Percentiles rank a stretch among this genome's conserved stretches.
phyloP scores from a whole-genome alignment of 2,329 filamentous ascomycete genomes.

The Tolypocladium ovalisporum region DNA sequence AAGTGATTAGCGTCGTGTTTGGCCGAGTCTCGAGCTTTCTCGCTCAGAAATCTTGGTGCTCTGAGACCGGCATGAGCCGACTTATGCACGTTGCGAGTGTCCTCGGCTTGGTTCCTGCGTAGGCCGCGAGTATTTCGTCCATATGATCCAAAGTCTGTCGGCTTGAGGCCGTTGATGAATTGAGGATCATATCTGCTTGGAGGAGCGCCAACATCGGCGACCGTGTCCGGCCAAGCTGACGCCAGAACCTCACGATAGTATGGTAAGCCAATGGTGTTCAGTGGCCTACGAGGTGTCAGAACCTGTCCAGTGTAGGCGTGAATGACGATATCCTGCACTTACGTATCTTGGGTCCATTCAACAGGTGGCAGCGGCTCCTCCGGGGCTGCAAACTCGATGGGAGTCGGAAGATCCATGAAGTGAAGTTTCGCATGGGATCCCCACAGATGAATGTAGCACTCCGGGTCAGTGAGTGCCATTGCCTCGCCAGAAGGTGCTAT shows the following conservation, averaged over 20 bases:
- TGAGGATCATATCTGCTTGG: constrained; percentile 63
- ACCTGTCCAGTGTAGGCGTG: neutral
- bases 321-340: constrained; percentile 19
- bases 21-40: constrained; percentile 66
- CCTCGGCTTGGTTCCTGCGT: constrained; percentile 73
- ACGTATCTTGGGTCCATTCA: constrained; percentile 64
- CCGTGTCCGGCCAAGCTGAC: constrained; percentile 80
- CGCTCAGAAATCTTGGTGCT: constrained; percentile 87
- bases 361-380: constrained; percentile 45
- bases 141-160: constrained; percentile 65
- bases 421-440: constrained; percentile 76
- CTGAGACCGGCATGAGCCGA: constrained; percentile 49
- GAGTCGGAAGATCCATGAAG: constrained; percentile 72
- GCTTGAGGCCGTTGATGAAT: constrained; percentile 56
- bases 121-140: constrained; percentile 65
- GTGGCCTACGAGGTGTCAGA: constrained; percentile 39
- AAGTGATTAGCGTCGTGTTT: constrained; percentile 30
- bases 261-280: constrained; percentile 82
- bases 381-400: constrained; percentile 66
- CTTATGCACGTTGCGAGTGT: constrained; percentile 55
- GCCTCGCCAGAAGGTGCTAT: constrained; percentile 83
- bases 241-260: constrained; percentile 83
- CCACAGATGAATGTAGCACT: constrained; percentile 76
- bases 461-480: constrained; percentile 67
- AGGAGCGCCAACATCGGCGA: constrained; percentile 78